A percentile compares a stretch with the other conserved stretches of the same genome.
Conservation (phyloP, 2,329 filamentous ascomycete species). For the Aspergillus quadricinctus region DNA sequence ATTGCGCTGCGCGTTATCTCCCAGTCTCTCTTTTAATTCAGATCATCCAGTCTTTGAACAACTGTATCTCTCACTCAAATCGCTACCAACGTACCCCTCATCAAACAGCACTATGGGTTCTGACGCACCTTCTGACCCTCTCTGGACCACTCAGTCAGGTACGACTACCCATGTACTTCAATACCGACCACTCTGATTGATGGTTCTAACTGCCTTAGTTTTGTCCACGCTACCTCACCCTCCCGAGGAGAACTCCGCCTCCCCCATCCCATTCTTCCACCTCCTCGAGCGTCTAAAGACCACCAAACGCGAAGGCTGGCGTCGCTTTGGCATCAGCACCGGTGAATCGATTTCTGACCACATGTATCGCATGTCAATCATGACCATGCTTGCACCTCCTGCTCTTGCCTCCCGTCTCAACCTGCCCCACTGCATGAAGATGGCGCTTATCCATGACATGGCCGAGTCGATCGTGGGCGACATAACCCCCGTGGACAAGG, state of each 20-base stretch:
- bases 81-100: not conserved
- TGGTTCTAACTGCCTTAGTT: constrained; percentile 40
- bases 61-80: not conserved
- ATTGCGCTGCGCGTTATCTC: not conserved
- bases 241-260: constrained; percentile 58
- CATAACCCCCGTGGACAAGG: constrained; percentile 82
- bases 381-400: constrained; percentile 85
- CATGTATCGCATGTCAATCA: constrained; percentile 99
- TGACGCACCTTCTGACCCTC: constrained; percentile 20
- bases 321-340: constrained; percentile 69
- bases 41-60: not conserved
- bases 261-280: constrained; percentile 90
- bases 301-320: constrained; percentile 93
- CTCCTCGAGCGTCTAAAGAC: constrained; percentile 91
- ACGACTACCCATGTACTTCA: constrained; percentile 1
- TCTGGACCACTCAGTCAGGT: constrained; percentile 37
- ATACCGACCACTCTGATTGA: not conserved
- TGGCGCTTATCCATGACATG: constrained; percentile 98
- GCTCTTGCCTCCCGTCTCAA: constrained; percentile 68
- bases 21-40: not conserved
- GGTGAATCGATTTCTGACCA: constrained; percentile 95
- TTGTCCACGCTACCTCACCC: constrained; percentile 60
- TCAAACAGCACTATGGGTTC: constrained; percentile 23
- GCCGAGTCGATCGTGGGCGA: constrained; percentile 92
- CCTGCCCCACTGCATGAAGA: constrained; percentile 79